A percentile compares a stretch with the other conserved stretches of the same genome.
Evolutionary conservation across 2,329 filamentous ascomycete genomes (phyloP).

Genomic region (Aureobasidium sp.): DNA sequence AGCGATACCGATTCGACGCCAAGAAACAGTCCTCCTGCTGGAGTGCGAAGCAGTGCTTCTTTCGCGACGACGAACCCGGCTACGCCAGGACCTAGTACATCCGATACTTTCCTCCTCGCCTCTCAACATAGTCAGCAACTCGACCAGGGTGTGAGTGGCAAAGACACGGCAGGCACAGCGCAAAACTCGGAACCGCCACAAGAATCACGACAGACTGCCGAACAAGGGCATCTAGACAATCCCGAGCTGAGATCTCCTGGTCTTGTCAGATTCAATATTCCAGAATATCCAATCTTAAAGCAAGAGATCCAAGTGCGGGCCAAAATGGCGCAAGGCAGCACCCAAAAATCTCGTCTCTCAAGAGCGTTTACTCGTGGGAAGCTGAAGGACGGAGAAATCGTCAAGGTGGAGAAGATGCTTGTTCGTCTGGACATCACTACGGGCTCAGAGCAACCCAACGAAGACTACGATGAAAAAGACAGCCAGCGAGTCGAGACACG

Average conservation of each 20-base stretch:
- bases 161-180: not conserved
- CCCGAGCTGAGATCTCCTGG: not conserved
- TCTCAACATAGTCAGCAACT: not conserved
- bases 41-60: conserved; percentile 1
- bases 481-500: conserved; percentile 52
- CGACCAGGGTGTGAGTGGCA: not conserved
- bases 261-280: conserved; percentile 36
- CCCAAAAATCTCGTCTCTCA: conserved; percentile 24
- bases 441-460: conserved; percentile 41
- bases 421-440: conserved; percentile 48
- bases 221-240: not conserved
- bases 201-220: not conserved
- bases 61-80: not conserved
- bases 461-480: conserved; percentile 57
- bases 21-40: not conserved
- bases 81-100: not conserved
- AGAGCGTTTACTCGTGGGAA: conserved; percentile 32
- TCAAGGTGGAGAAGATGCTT: conserved; percentile 63
- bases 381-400: conserved; percentile 50
- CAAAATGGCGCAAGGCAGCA: conserved; percentile 33
- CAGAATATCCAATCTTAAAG: conserved; percentile 30
- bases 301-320: conserved; percentile 32
- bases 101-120: conserved; percentile 2
- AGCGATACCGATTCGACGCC: not conserved
- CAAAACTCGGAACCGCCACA: not conserved